A percentile compares a stretch with the other conserved stretches of the same genome.
Conservation (phyloP, 495 filamentous ascomycete species). For the Lophium mytilinum region DNA sequence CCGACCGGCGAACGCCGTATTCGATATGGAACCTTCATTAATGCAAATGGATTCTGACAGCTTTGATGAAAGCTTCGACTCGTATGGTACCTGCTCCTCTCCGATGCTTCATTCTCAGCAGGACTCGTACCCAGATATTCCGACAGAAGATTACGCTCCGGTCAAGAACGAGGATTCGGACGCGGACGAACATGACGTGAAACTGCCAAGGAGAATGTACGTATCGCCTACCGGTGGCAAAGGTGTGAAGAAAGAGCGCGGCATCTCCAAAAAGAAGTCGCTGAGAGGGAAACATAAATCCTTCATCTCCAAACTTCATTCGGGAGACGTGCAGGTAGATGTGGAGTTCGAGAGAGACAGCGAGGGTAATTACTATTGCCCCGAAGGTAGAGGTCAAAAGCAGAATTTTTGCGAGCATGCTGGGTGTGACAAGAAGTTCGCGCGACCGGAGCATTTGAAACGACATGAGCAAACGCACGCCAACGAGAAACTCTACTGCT, state of each 20-base stretch:
- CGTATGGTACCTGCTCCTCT: neutral
- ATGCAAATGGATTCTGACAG: neutral
- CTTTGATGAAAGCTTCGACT: neutral
- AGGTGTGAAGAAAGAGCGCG: neutral
- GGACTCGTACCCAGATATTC: neutral
- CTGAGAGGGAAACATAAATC: neutral
- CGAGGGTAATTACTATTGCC: neutral
- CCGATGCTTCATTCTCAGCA: neutral
- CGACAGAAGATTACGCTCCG: neutral
- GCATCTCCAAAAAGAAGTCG: neutral
- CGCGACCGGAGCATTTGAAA: neutral
- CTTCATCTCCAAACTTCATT: neutral
- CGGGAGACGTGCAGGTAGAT: neutral
- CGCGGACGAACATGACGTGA: neutral
- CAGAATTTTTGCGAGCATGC: neutral
- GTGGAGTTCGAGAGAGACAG: neutral
- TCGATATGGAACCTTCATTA: neutral
- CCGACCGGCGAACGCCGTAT: neutral
- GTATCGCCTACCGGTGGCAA: neutral
- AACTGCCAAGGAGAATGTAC: neutral
- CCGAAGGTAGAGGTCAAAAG: neutral
- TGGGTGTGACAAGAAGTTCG: neutral
- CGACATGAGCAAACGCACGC: neutral
- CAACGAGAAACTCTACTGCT: neutral
- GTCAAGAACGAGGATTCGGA: neutral